Evolutionary conservation across 2,329 filamentous ascomycete species (phyloP), one percentile per base, ranked within the genome.

Genomic region (Thielaviopsis punctulata): DNA sequence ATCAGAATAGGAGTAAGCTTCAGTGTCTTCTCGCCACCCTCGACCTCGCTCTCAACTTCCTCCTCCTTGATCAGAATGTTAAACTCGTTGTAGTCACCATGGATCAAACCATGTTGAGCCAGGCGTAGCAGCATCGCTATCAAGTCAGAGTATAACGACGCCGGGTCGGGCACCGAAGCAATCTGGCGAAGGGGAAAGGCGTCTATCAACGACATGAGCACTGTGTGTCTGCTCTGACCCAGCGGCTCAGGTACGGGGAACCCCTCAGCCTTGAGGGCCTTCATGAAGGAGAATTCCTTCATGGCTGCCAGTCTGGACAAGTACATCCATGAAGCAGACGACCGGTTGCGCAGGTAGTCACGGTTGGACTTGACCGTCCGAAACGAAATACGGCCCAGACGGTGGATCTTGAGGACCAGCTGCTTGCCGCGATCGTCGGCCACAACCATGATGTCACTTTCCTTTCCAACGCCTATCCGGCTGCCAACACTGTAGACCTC

Each of bases 71-170:
- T 81, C 30, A 98, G 71, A 57, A 98, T 90, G 65, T 98, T 98
- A 74, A 98, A 98, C 66, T 98, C 93, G 70, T 98, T 98, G 71
- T 93, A 98, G 64, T 98, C 92, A 56, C 92, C 92, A 63, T 98
- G 92, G 56, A 98, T 98, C 47, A 98, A 71, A 6, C 92, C 92
- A 59, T 89, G 80, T 56, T 79, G 79, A 5, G 92, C 90, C 41
- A 98, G 73, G 24, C 81, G 77, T 44, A 98, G 71, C 52, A 98
- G 87, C 59, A 95, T 77, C 43, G 79, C 75, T 62, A 98, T 93
- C 30, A 98, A 71, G 56, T 96, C 87, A n/a, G 81, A 82, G 63
- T 98, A 98, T 5, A 98, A 73, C n/a, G 69, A 69, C 2, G 87
- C 85, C 0, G 90, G 87, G 59, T 95, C 78, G 27, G 87, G 84